A percentile compares a stretch with the other conserved stretches of the same genome.
Evolutionary conservation across 1,284 basidiomycete genomes (phyloP).

Genomic region (Boletus sp.): DNA sequence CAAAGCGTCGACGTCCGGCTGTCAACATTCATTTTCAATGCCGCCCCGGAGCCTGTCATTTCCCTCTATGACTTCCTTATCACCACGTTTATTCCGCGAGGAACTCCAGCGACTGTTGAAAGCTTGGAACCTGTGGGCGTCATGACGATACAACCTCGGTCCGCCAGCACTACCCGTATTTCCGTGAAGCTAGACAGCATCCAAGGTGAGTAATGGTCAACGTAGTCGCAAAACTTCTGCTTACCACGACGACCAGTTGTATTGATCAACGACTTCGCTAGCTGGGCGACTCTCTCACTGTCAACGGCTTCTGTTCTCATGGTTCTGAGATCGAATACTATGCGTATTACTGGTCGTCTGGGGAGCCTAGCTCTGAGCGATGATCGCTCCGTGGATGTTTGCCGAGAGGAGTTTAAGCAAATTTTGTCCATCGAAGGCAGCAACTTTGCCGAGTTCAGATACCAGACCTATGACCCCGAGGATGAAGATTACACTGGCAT

Average conservation of each 20-base stretch:
- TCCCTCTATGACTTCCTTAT: constrained; percentile 97
- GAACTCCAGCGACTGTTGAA: constrained; percentile 9
- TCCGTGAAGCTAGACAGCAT: constrained; percentile 87
- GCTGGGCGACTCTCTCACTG: constrained; percentile 85
- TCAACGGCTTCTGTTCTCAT: constrained; percentile 91
- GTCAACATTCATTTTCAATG: constrained; percentile 90
- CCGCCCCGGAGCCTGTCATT: constrained; percentile 90
- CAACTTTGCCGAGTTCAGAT: constrained; percentile 93
- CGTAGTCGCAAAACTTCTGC: neutral
- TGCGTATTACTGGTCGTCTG: constrained; percentile 82
- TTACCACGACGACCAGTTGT: constrained; percentile 52
- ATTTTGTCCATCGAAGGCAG: constrained; percentile 94
- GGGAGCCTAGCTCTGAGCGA: constrained; percentile 87
- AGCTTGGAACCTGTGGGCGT: constrained; percentile 13
- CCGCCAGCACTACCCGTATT: constrained; percentile 73
- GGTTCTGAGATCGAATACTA: constrained; percentile 70
- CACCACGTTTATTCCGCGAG: constrained; percentile 83
- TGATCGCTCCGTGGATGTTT: constrained; percentile 57
- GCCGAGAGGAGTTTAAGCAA: constrained; percentile 77
- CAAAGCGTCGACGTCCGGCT: constrained; percentile 88
- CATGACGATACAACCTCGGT: constrained; percentile 15
- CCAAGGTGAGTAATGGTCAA: constrained; percentile 50
- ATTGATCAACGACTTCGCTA: constrained; percentile 74
- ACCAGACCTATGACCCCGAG: constrained; percentile 87
- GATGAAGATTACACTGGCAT: constrained; percentile 74